These are phyloP conservation scores for Alternaria ethzedia DNA, from an alignment of 2,329 filamentous ascomycete genomes.

Conservation along the genomic window DNA sequence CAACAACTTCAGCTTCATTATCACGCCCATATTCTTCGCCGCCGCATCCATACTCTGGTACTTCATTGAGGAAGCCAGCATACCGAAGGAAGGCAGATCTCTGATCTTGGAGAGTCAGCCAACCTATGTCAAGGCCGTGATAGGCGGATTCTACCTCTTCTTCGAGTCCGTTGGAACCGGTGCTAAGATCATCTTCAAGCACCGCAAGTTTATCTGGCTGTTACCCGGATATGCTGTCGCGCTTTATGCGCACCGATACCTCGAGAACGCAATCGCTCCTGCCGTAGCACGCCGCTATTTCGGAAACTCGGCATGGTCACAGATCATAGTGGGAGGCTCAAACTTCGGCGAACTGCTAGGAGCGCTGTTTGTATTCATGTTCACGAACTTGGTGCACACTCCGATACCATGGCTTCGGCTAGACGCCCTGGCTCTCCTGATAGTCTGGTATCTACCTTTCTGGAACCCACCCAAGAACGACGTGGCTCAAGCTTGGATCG, in stretches of 20 bases:
- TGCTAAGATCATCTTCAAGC: conserved; percentile 55
- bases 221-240: conserved; percentile 58
- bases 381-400: conserved; percentile 57
- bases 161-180: conserved; percentile 57
- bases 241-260: conserved; percentile 59
- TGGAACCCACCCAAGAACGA: conserved; percentile 52
- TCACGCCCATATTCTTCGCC: conserved; percentile 58
- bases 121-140: conserved; percentile 48
- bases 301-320: conserved; percentile 57
- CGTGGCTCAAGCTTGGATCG: conserved; percentile 56
- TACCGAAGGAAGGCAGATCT: conserved; percentile 29
- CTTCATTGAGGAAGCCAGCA: conserved; percentile 54
- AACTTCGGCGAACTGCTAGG: conserved; percentile 60
- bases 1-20: conserved; percentile 60
- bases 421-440: conserved; percentile 55
- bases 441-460: conserved; percentile 58
- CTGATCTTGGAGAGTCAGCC: conserved; percentile 34
- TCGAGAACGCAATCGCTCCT: conserved; percentile 58
- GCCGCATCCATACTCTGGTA: conserved; percentile 53
- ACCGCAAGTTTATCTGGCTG: conserved; percentile 58
- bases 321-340: conserved; percentile 59
- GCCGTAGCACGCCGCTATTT: conserved; percentile 57
- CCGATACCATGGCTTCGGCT: conserved; percentile 60
- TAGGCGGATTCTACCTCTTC: conserved; percentile 53
- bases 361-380: conserved; percentile 57